phyloP scores from a whole-genome alignment of 1,139 yeast species.

The Wickerhamiella infanticola region DNA sequence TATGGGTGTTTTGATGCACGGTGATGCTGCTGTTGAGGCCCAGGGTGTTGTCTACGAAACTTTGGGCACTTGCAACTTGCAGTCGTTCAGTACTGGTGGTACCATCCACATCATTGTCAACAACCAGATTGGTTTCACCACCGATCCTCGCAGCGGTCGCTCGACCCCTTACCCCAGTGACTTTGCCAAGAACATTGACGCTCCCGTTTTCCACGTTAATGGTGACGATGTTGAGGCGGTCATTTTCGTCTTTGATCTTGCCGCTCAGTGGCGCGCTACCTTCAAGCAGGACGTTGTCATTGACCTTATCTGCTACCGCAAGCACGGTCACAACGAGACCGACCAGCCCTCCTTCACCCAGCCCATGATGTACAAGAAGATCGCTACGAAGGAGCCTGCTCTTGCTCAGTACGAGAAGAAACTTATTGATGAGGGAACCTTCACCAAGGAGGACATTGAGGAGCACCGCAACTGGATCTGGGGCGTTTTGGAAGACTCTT shows the following conservation, averaged over 20 bases:
- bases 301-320: constrained; percentile 97
- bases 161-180: constrained; percentile 97
- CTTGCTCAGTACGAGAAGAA: constrained; percentile 71
- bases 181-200: constrained; percentile 89
- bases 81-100: constrained; percentile 97
- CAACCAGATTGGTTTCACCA: constrained; percentile 98
- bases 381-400: constrained; percentile 78
- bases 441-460: constrained; percentile 76
- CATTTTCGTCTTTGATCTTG: constrained; percentile 81
- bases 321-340: constrained; percentile 97
- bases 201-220: constrained; percentile 97
- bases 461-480: constrained; percentile 99
- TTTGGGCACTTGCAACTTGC: constrained; percentile 83
- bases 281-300: constrained; percentile 93
- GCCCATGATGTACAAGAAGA: constrained; percentile 88
- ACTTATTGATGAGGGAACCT: constrained; percentile 72
- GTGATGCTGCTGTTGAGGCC: constrained; percentile 98
- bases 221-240: constrained; percentile 96
- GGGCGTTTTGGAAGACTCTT: constrained; percentile 77
- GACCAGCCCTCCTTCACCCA: constrained; percentile 99
- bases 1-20: constrained; percentile 82
- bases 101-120: constrained; percentile 89
- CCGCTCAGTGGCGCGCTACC: constrained; percentile 97
- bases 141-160: constrained; percentile 95
- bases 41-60: constrained; percentile 99